Base-by-base conservation (phyloP, 2,329 filamentous ascomycete genomes). In the Dactylonectria estremocensis region DNA sequence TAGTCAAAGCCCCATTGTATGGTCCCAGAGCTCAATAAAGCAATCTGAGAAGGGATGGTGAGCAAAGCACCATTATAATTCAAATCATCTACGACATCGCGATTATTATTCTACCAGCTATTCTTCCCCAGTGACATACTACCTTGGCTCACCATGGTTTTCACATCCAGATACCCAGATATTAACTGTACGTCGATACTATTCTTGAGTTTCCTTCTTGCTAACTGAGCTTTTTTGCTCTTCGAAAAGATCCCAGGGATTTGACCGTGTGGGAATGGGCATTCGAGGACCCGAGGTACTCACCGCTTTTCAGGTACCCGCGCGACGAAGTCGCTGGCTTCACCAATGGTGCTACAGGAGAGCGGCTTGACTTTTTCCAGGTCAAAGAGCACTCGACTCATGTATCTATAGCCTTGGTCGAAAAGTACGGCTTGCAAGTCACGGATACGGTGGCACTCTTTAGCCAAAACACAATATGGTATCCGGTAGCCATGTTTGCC, bases 231-330 rank as follows among this genome's bases (percentile, higher is more conserved):
- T 28, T 5, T 28, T 28, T 28, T 28, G 11, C 10, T 3, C 8
- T 37, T 33, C 13, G 10, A 31, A 5, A 24, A 64, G 57, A 46
- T 48, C 64, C 57, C 5, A 61, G 14, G 5, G 53, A 66, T 35
- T 45, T 66, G 45, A 66, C 64, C 1, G 50, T 66, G 2, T 66
- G 64, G 64, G 64, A 66, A 52, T 66, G 64, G 64, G 64, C 64
- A 10, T 66, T 66, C 28, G 64, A 66, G 31, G 40, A 66, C n/a
- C 3, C 18, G 6, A 53, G 22, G 16, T 61, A 61, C 45, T 66
- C 64, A 13, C 64, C 56, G 11, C 37, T 66, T 14, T 50, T 33
- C 52, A 62, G 49, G 2, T 57, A 14, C 11, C 58, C 64, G 5
- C 48, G 33, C 11, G 9, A 14, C 9, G 52, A 57, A 20, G 35